Percentiles rank a stretch among this genome's conserved stretches.
Evolutionary conservation across 768 basidiomycete genomes (phyloP).

Genomic region (Boletellus ananiceps): DNA sequence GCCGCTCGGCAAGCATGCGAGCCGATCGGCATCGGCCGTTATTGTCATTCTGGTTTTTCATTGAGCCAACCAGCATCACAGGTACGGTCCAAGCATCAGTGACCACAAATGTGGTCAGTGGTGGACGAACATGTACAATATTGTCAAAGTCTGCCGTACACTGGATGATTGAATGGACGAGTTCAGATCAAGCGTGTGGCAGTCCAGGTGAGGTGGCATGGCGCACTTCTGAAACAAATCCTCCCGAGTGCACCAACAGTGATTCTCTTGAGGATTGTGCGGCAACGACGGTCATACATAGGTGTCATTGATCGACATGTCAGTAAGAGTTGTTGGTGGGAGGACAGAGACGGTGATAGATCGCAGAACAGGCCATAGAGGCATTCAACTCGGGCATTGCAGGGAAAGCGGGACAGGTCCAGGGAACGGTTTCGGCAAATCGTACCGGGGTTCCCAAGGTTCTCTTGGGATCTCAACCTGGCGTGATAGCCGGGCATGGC

Average conservation of each 20-base stretch:
- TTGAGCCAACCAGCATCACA: not conserved
- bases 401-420: constrained; percentile 22
- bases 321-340: not conserved
- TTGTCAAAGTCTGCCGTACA: too few species aligned
- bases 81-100: too few species aligned
- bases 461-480: constrained; percentile 21
- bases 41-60: not conserved
- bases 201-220: too few species aligned
- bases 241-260: too few species aligned
- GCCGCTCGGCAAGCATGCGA: constrained; percentile 3
- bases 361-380: not conserved
- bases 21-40: constrained; percentile 22
- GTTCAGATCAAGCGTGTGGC: too few species aligned
- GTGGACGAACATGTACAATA: too few species aligned
- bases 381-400: not conserved
- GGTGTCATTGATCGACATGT: too few species aligned
- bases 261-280: too few species aligned
- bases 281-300: too few species aligned
- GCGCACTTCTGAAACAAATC: too few species aligned
- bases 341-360: constrained; percentile 10
- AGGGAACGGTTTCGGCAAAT: constrained; percentile 6
- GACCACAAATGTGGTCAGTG: too few species aligned
- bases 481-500: constrained; percentile 16
- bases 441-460: constrained; percentile 25
- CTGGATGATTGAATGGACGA: too few species aligned